Base-by-base conservation (phyloP, 441 rosid species). In the Mallotus japonicus region DNA sequence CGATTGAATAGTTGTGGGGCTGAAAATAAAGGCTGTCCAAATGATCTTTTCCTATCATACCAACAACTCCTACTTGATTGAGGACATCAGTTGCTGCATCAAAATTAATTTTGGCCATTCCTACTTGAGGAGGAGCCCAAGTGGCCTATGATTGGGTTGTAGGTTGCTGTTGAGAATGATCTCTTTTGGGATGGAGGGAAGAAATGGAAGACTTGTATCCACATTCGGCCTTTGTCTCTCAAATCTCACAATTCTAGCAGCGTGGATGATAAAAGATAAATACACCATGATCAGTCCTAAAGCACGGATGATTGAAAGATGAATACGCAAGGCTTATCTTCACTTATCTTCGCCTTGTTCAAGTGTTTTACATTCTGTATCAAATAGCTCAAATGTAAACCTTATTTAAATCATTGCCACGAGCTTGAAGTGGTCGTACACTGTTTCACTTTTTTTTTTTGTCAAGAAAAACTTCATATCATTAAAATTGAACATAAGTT, bases 221-320 rank as follows among this genome's bases (percentile, higher is more conserved):
- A 70, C 16, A 62, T 73, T 67, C 63, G 61, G 69, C 73, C 68
- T 19, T 8, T 12, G 37, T 56, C 8, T 8, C 2, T 13, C 34
- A 56, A 28, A 34, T 40, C 53, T 64, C 47, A 64, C 16, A n/a
- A 62, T 44, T 42, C 49, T 10, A 9, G 56, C 28, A 24, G 28
- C 37, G 47, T 14, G 0, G 34, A 22, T 7, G 14, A 65, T n/a
- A 10, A 22, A 46, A 65, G 42, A 65, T 12, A 19, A 64, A 46
- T 24, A 54, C 40, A 34, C 40, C 5, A 51, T 15, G 13, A 10
- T 3, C 54, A 12, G 16, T 1, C 22, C 57, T 17, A 54, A 17
- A 50, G 54, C 54, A 50, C 11, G 17, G 15, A 50, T 3, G 17
- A 16, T 54, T 51, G n/a, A 51, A 47, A 66, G 57, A 49, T 4